A percentile compares a stretch with the other conserved stretches of the same genome.
Conservation (phyloP, 768 basidiomycete genomes). For the Collybia nuda region DNA sequence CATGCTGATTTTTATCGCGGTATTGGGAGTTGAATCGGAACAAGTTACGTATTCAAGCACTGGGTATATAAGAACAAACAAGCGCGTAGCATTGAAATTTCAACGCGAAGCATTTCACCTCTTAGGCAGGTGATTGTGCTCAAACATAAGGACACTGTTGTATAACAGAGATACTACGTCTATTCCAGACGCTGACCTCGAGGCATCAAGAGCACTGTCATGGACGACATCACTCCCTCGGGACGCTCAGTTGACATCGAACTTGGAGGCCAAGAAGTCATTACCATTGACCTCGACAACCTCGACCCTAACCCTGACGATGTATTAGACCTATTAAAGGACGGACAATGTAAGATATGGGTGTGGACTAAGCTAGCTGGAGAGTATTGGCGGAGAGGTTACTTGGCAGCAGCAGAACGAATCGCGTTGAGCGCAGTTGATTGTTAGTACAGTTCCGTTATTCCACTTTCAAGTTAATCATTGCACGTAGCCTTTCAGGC, state of each 20-base stretch:
- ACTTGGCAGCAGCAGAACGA: constrained; percentile 73
- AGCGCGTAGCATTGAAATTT: constrained; percentile 1
- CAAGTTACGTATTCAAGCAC: too few relatives aligned
- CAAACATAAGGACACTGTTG: too few relatives aligned
- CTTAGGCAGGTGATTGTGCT: too few relatives aligned
- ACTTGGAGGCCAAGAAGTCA: constrained; percentile 79
- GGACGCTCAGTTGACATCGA: constrained; percentile 73
- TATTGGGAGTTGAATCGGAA: background rate
- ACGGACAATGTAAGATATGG: constrained; percentile 69
- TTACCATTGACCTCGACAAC: constrained; percentile 86
- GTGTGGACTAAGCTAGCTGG: constrained; percentile 84
- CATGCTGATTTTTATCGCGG: background rate
- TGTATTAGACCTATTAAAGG: constrained; percentile 68
- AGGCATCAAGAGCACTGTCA: constrained; percentile 8
- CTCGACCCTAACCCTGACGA: constrained; percentile 80
- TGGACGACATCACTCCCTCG: constrained; percentile 33
- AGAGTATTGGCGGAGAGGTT: constrained; percentile 85
- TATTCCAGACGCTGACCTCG: too few relatives aligned
- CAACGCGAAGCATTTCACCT: too few relatives aligned
- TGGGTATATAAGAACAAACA: constrained; percentile 13
- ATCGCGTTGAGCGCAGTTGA: constrained; percentile 68
- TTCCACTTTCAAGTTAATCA: constrained; percentile 13
- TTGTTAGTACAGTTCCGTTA: constrained; percentile 34
- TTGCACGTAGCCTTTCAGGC: constrained; percentile 45
- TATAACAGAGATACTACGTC: background rate